phyloP scores from a whole-genome alignment of 129 eudicot genomes.

The Flaveria robusta region DNA sequence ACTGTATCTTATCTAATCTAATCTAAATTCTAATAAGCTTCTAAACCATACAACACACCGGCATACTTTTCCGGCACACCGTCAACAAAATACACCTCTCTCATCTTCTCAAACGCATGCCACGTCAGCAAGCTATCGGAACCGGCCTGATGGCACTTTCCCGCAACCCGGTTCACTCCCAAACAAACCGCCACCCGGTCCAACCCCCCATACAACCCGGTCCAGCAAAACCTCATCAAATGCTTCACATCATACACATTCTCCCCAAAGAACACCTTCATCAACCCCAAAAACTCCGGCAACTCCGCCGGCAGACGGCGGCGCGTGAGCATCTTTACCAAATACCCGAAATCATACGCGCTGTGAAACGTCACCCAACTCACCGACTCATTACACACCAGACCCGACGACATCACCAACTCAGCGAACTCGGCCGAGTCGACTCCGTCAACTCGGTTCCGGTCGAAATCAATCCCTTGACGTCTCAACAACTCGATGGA shows the following conservation, averaged over 20 bases:
- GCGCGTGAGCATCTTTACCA: constrained; percentile 76
- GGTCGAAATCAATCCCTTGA: constrained; percentile 68
- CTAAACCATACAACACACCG: constrained; percentile 78
- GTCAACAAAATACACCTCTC: constrained; percentile 51
- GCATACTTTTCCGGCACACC: constrained; percentile 59
- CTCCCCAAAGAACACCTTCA: constrained; percentile 63
- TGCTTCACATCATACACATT: constrained; percentile 68
- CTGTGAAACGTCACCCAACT: constrained; percentile 90
- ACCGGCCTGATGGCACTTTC: constrained; percentile 36
- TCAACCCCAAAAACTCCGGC: constrained; percentile 47
- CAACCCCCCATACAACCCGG: constrained; percentile 65
- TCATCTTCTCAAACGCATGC: constrained; percentile 74
- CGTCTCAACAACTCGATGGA: constrained; percentile 56
- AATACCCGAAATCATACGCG: constrained; percentile 83
- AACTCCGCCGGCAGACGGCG: constrained; percentile 49
- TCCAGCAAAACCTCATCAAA: constrained; percentile 58
- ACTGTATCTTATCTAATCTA: not conserved
- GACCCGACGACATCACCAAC: constrained; percentile 73
- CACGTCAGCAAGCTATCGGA: constrained; percentile 45
- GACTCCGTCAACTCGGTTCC: constrained; percentile 50
- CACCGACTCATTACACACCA: constrained; percentile 66
- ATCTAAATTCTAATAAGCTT: constrained; percentile 38
- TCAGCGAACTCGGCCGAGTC: constrained; percentile 71
- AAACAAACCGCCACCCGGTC: constrained; percentile 65
- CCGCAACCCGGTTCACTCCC: constrained; percentile 72